These are phyloP conservation scores for Malassezia cuniculi DNA, from an alignment of 1,284 basidiomycete species.

Conservation along the genomic window DNA sequence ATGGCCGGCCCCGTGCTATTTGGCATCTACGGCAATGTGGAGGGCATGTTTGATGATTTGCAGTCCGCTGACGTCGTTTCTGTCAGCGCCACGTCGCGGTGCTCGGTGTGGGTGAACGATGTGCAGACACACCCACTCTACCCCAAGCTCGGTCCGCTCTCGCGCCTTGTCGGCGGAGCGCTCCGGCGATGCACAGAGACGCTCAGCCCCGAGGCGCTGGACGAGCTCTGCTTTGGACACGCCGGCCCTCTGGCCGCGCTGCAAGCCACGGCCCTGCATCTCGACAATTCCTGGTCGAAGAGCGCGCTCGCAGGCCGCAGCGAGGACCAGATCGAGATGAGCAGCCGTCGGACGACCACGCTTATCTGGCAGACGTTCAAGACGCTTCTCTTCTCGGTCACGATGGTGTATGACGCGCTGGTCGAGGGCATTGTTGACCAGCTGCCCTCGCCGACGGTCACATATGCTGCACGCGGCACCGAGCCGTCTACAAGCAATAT, in stretches of 20 bases:
- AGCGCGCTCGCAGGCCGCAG: slow-evolving; percentile 6
- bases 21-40: slow-evolving; percentile 2
- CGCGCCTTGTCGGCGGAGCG: slow-evolving; percentile 27
- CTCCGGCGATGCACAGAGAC: slow-evolving; percentile 10
- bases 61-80: neutral
- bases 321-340: neutral
- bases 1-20: slow-evolving; percentile 1
- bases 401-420: slow-evolving; percentile 40
- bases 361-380: slow-evolving; percentile 37
- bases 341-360: slow-evolving; percentile 8
- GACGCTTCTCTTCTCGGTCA: slow-evolving; percentile 34
- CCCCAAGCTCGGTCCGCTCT: slow-evolving; percentile 27
- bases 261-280: neutral
- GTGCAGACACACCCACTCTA: slow-evolving; percentile 16
- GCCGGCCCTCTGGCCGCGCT: neutral
- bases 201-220: neutral
- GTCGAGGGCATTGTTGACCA: slow-evolving; percentile 34
- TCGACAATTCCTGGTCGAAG: slow-evolving; percentile 4
- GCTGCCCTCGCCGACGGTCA: slow-evolving; percentile 32
- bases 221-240: neutral
- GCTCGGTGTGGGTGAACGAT: neutral
- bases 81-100: neutral
- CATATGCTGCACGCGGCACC: slow-evolving; percentile 11
- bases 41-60: slow-evolving; percentile 1
- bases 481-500: slow-evolving; percentile 25